Conservation (phyloP, 2,329 filamentous ascomycete species). For the Chaetomium strumarium region DNA sequence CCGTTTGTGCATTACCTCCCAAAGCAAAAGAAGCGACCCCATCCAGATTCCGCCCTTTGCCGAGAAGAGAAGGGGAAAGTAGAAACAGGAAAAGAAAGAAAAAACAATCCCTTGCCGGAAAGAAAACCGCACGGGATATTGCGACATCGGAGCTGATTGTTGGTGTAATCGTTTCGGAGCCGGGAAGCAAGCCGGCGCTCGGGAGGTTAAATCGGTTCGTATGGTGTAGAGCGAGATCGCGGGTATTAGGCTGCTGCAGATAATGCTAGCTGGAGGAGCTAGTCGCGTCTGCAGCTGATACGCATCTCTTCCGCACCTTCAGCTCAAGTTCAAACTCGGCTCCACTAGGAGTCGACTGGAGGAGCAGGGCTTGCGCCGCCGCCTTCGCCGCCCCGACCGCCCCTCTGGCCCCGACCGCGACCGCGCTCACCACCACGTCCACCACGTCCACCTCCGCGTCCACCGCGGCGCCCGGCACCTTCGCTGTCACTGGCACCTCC, state of each 20-base stretch:
- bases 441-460: slow-evolving; percentile 51
- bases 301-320: too few species aligned
- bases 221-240: too few species aligned
- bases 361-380: slow-evolving; percentile 36
- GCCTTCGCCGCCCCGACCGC: slow-evolving; percentile 52
- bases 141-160: too few species aligned
- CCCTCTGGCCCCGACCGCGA: slow-evolving; percentile 50
- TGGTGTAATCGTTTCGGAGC: too few species aligned
- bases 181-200: too few species aligned
- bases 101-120: background rate
- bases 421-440: slow-evolving; percentile 52
- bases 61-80: background rate
- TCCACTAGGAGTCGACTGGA: slow-evolving; percentile 1
- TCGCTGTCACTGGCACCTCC: slow-evolving; percentile 69
- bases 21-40: slow-evolving; percentile 1
- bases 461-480: slow-evolving; percentile 48
- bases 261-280: too few species aligned
- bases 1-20: background rate
- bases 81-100: background rate
- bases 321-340: too few species aligned
- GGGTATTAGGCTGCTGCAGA: too few species aligned
- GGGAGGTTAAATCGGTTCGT: too few species aligned
- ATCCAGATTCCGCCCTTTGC: background rate
- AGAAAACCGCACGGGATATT: background rate
- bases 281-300: too few species aligned